Percentiles rank a stretch among this genome's conserved stretches.
Conservation (phyloP, 2,329 filamentous ascomycete species). For the Capronia americana region DNA sequence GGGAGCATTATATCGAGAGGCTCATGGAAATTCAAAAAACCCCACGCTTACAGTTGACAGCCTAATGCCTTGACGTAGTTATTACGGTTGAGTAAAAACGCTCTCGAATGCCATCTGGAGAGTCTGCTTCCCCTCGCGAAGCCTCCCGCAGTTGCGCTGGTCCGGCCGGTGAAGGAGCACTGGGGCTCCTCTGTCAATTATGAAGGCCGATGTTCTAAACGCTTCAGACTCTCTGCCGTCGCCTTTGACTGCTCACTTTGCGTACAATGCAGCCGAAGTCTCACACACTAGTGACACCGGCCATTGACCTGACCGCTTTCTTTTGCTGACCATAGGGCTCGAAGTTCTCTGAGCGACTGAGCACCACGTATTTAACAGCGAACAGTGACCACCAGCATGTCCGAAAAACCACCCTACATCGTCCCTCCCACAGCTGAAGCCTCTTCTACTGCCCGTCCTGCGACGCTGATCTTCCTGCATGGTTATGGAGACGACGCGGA, state of each 20-base stretch:
- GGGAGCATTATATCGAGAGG: background rate
- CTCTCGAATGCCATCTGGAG: background rate
- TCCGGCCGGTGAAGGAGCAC: background rate
- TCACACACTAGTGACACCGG: background rate
- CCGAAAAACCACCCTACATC: conserved; percentile 33
- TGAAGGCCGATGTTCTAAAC: background rate
- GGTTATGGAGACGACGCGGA: conserved; percentile 56
- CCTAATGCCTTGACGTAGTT: background rate
- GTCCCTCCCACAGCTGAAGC: conserved; percentile 29
- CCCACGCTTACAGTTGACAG: background rate
- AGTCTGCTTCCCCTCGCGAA: background rate
- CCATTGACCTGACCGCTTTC: background rate
- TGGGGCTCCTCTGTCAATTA: background rate
- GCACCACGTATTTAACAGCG: background rate
- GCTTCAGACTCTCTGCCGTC: background rate
- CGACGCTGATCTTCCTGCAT: conserved; percentile 46
- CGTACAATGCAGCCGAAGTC: background rate
- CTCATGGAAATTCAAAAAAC: background rate
- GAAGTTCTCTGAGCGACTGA: background rate
- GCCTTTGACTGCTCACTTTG: background rate
- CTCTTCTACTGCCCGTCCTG: conserved; percentile 33
- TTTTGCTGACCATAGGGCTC: conserved; percentile 1
- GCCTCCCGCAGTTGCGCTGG: background rate
- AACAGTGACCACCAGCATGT: conserved; percentile 26
- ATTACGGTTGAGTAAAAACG: background rate